phyloP scores from a whole-genome alignment of 352 stramenopile genomes.

The Globisporangium acanthophoron region DNA sequence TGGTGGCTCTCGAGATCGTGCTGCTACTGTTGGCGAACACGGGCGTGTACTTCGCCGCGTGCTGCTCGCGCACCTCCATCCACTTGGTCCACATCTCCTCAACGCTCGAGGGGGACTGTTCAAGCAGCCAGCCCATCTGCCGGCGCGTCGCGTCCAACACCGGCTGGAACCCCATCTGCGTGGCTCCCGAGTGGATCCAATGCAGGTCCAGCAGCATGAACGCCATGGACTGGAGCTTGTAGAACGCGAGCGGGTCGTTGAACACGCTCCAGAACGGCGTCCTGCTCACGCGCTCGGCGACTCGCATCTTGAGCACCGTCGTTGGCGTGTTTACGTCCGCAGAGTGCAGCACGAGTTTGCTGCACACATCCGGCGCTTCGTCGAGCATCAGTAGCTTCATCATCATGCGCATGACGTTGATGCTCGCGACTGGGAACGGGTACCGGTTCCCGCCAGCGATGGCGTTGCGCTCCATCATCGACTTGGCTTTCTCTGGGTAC shows the following conservation, averaged over 20 bases:
- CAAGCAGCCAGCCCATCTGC: constrained; percentile 77
- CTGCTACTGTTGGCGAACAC: constrained; percentile 12
- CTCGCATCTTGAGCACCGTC: constrained; percentile 64
- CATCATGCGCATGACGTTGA: constrained; percentile 87
- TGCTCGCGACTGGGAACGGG: constrained; percentile 74
- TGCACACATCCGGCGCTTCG: constrained; percentile 55
- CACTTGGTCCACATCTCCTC: constrained; percentile 83
- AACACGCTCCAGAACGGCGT: constrained; percentile 81
- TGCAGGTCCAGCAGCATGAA: constrained; percentile 84
- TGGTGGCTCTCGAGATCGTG: background rate
- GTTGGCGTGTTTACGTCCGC: constrained; percentile 24
- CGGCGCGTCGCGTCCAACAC: constrained; percentile 71
- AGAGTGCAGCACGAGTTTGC: constrained; percentile 66
- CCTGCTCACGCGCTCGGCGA: constrained; percentile 75
- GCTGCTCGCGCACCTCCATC: constrained; percentile 75
- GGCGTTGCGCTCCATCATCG: constrained; percentile 79
- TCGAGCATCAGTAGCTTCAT: constrained; percentile 81
- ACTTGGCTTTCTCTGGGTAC: constrained; percentile 65
- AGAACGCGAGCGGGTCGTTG: constrained; percentile 59
- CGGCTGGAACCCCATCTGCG: constrained; percentile 82
- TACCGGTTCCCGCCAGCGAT: constrained; percentile 69
- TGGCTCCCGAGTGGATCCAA: constrained; percentile 74
- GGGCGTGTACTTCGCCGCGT: constrained; percentile 49
- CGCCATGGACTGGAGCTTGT: constrained; percentile 77
- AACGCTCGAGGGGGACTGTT: constrained; percentile 64